Percentiles rank a stretch among this genome's conserved stretches.
Conservation (phyloP, 169 alveolate species). For the Amoebophrya sp. region DNA sequence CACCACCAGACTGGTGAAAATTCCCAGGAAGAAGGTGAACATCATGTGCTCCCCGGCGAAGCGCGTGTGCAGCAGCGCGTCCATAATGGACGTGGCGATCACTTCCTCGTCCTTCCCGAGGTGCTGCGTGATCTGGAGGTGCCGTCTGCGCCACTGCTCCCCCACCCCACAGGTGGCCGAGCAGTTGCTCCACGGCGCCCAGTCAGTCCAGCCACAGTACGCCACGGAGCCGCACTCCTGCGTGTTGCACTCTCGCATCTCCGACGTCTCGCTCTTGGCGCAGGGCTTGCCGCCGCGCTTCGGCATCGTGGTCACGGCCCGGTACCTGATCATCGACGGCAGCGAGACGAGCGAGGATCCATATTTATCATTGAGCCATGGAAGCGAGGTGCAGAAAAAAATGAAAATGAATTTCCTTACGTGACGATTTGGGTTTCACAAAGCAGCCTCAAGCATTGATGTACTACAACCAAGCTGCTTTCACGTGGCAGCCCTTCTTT, state of each 20-base stretch:
- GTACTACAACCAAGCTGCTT: too few relatives aligned
- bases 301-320: not conserved
- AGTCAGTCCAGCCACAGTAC: not conserved
- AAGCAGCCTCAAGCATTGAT: too few relatives aligned
- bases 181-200: not conserved
- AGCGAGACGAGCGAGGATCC: too few relatives aligned
- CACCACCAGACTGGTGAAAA: not conserved
- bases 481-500: too few relatives aligned
- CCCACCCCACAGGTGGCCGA: not conserved
- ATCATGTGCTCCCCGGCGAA: not conserved
- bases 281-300: not conserved
- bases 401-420: too few relatives aligned
- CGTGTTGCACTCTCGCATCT: not conserved
- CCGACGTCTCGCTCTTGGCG: not conserved
- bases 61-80: not conserved
- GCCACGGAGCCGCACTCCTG: not conserved
- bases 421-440: too few relatives aligned
- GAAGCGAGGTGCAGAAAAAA: too few relatives aligned
- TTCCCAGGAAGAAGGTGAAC: not conserved
- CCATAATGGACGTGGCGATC: not conserved
- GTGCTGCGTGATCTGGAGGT: not conserved
- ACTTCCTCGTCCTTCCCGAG: not conserved
- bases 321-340: too few relatives aligned
- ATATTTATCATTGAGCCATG: too few relatives aligned
- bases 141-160: not conserved